Percentiles rank a stretch among this genome's conserved stretches.
Conservation (phyloP, 768 basidiomycete genomes). For the Hericium rajendrae region DNA sequence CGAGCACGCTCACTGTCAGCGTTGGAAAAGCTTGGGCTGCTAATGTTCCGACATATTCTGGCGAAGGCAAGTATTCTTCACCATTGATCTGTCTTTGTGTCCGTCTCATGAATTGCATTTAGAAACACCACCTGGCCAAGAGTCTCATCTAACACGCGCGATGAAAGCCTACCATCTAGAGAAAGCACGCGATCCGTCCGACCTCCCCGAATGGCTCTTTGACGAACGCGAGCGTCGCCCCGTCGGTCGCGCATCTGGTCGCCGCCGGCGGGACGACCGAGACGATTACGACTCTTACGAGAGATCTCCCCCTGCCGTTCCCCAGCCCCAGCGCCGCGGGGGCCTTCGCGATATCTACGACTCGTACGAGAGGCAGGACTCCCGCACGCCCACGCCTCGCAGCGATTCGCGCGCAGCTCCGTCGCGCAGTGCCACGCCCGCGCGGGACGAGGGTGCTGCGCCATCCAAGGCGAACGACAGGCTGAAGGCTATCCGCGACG, state of each 20-base stretch:
- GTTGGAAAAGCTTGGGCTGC: slow-evolving; percentile 48
- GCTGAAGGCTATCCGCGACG: slow-evolving; percentile 41
- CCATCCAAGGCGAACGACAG: slow-evolving; percentile 35
- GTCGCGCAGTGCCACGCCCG: neutral
- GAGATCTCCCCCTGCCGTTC: neutral
- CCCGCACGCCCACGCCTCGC: neutral
- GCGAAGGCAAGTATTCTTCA: slow-evolving; percentile 6
- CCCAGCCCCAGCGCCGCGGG: slow-evolving; percentile 15
- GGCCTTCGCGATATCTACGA: slow-evolving; percentile 32
- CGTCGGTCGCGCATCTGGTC: slow-evolving; percentile 11
- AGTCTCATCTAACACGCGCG: slow-evolving; percentile 50
- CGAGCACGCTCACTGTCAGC: slow-evolving; percentile 43
- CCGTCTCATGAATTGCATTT: neutral
- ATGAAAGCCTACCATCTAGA: slow-evolving; percentile 62
- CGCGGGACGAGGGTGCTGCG: slow-evolving; percentile 13
- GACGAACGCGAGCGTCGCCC: slow-evolving; percentile 42
- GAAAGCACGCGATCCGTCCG: slow-evolving; percentile 44
- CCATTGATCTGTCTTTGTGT: neutral
- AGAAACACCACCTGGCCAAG: slow-evolving; percentile 46
- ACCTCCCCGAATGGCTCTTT: slow-evolving; percentile 62
- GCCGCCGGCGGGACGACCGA: slow-evolving; percentile 10
- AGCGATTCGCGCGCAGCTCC: neutral
- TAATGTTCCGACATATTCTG: slow-evolving; percentile 5
- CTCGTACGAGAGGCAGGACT: neutral
- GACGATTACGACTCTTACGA: slow-evolving; percentile 9